Evolutionary conservation across 352 stramenopile species (phyloP), one percentile per base, ranked within the genome.

Genomic region (Aphanomyces euteiches): DNA sequence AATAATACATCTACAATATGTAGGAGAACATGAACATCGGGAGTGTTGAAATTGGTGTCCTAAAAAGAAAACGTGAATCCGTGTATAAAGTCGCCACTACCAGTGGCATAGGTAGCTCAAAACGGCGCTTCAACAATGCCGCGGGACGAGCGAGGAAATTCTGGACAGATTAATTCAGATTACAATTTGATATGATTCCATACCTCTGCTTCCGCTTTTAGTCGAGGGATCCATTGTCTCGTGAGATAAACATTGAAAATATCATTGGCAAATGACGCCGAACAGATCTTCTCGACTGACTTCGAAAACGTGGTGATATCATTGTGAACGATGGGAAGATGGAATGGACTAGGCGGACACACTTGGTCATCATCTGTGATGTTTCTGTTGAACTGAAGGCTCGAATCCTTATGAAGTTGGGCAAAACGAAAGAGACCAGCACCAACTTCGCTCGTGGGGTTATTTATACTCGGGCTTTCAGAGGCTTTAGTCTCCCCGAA

Each of bases 191-290:
- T 41, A 8, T 13, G 36, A 15, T 15, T 56, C 15, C 28, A 40
- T 61, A 69, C 61, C 72, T 85, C 80, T 0, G 86, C 84, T 47
- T 90, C 89, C 4, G 72, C 54, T 64, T 90, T 87, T 43, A 94
- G 78, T 56, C 88, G 89, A 19, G 83, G 81, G 61, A 92, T 82
- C 86, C 86, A 94, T 57, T 88, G 87, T n/a, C 80, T 73, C 2
- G 73, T 74, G 38, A 90, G 82, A 48, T 92, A 94, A 6, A 40
- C 59, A 45, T 71, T 8, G 56, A 91, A 92, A 15, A 79, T 72
- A 15, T 70, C 50, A 34, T 89, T 86, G 3, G 74, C 74, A 0
- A 79, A 79, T 0, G 74, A 73, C 1, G 75, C 75, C 13, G 75
- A 70, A 13, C 43, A 78, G 15, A 54, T 54, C 8, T 53, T 67